Conservation (phyloP, 1,284 basidiomycete species). For the Ceratobasidium sp. region DNA sequence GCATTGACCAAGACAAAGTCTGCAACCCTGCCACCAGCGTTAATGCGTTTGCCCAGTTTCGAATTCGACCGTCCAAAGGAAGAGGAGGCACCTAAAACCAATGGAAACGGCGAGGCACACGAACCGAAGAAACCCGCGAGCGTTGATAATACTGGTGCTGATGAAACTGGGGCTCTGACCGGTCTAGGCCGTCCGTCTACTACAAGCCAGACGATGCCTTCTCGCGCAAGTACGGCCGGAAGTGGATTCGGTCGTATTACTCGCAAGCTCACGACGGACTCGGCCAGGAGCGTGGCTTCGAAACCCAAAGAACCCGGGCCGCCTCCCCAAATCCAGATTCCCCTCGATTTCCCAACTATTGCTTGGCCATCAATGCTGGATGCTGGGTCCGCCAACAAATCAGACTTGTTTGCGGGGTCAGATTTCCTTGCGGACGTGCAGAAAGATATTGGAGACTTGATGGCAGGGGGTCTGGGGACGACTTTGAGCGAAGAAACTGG, state of each 20-base stretch:
- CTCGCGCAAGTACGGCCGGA: constrained; percentile 19
- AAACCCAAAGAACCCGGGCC: constrained; percentile 10
- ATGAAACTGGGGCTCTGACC: constrained; percentile 21
- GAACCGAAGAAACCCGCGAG: neutral
- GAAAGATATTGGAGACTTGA: constrained; percentile 24
- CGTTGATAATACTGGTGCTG: neutral
- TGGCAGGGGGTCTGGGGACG: constrained; percentile 18
- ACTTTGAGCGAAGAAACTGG: constrained; percentile 8
- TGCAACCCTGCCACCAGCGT: constrained; percentile 10
- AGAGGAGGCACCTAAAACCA: neutral
- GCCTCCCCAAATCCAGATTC: constrained; percentile 29
- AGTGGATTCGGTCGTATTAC: constrained; percentile 14
- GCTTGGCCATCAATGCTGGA: constrained; percentile 29
- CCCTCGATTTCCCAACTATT: constrained; percentile 37
- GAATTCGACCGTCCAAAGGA: constrained; percentile 22
- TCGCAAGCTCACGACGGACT: constrained; percentile 28
- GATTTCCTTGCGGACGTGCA: constrained; percentile 35
- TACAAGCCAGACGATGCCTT: constrained; percentile 18
- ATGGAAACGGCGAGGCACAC: constrained; percentile 5
- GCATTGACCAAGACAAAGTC: constrained; percentile 18
- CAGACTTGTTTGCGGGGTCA: constrained; percentile 18
- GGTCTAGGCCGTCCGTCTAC: neutral
- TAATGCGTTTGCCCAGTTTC: constrained; percentile 34
- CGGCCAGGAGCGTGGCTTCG: neutral
- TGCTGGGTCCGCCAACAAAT: neutral